Base-by-base conservation (phyloP, 768 basidiomycete species). In the Psilocybe tampanensis region DNA sequence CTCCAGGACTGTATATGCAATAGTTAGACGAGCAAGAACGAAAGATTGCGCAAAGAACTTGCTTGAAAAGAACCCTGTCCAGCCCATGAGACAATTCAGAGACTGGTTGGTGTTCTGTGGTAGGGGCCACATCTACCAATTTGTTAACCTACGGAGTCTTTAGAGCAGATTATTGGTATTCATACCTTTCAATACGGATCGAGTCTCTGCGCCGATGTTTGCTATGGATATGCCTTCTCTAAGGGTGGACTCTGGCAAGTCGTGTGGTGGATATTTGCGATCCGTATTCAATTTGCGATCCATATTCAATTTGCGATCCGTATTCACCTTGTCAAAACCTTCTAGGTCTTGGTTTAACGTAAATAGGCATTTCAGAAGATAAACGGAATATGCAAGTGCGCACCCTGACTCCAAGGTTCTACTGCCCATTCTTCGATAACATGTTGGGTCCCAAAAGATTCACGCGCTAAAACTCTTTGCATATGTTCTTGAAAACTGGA, bases 1-100 rank as follows among this genome's bases (percentile, higher is more conserved):
- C 88, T 9, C 92, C 92, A 4, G 90, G 92, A 62, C 95, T 97
- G 58, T 21, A 56, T 45, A 59, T 34, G 15, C 6, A 21, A 17
- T 13, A 47, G 15, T 36, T 11, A 18, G 2, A 6, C 17, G 26
- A 19, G 12, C 39, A 17, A 43, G 1, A 36, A 11, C 3, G 24
- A 13, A 7, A 44, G 12, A 21, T 2, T n/a, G n/a, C n/a, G n/a
- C 15, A 47, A 23, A 42, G 15, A 47, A 59, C 68, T 11, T 56
- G 74, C 74, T 74, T 75, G 64, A 75, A 75, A 32, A 94, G 74
- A 2, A 89, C 89, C 8, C 89, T 79, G 39, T 88, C 84, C 3
- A 95, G 74, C 1, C 84, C 63, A 58, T 69, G 68, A 7, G 85
- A 76, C 4, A 95, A 79, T 2, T 67, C 75, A 1, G 90, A 83